These are phyloP conservation scores for Coemansia sp. DNA, from an alignment of 192 early-diverging fungal species.

Conservation along the genomic window DNA sequence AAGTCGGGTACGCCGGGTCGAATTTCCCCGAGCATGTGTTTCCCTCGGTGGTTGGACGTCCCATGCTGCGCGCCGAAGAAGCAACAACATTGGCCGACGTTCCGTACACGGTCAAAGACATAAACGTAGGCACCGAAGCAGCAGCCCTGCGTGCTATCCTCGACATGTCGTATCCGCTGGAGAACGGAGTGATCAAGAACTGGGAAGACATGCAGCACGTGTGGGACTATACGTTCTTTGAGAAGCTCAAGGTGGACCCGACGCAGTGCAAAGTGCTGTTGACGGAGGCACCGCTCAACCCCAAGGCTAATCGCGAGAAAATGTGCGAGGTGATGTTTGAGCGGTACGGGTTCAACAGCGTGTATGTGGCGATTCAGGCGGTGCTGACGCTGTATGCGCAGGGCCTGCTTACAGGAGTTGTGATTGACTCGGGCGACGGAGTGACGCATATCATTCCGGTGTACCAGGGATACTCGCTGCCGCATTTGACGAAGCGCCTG, in stretches of 20 bases:
- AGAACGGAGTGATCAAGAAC: constrained; percentile 96
- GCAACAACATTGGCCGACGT: constrained; percentile 60
- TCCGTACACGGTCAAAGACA: constrained; percentile 74
- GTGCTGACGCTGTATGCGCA: constrained; percentile 95
- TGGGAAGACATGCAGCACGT: constrained; percentile 98
- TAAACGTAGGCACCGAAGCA: constrained; percentile 98
- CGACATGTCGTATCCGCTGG: constrained; percentile 98
- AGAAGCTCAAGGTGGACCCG: constrained; percentile 88
- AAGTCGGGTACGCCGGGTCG: constrained; percentile 91
- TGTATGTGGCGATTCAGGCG: constrained; percentile 97
- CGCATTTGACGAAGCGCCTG: constrained; percentile 92
- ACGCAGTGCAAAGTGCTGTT: constrained; percentile 87
- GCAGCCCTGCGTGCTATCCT: constrained; percentile 81
- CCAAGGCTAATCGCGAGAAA: constrained; percentile 97
- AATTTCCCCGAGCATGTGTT: constrained; percentile 96
- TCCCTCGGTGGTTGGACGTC: constrained; percentile 96
- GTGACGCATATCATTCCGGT: constrained; percentile 96
- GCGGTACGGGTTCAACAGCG: constrained; percentile 92
- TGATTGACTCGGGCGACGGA: constrained; percentile 97
- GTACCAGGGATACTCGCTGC: constrained; percentile 94
- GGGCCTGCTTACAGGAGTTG: constrained; percentile 96
- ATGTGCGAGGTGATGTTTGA: constrained; percentile 99
- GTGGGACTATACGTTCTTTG: constrained; percentile 97
- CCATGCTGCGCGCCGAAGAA: constrained; percentile 96
- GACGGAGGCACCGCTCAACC: constrained; percentile 96